These are phyloP conservation scores for Cornus suecica DNA, from an alignment of 148 eudicot species.

Conservation along the genomic window DNA sequence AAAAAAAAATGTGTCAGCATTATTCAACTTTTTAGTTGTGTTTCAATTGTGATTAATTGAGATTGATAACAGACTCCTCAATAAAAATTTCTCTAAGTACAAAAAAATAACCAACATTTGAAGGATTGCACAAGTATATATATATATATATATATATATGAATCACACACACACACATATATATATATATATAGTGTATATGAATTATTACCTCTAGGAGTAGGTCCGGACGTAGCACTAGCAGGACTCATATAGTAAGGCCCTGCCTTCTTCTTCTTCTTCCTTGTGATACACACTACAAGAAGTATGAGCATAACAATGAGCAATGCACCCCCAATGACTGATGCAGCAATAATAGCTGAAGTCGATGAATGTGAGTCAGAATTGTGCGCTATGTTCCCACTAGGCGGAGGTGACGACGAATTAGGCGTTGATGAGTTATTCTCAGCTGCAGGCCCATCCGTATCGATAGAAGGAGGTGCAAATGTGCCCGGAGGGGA, in stretches of 20 bases:
- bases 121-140: too few relatives aligned
- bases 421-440: constrained; percentile 6
- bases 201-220: constrained; percentile 20
- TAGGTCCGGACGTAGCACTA: constrained; percentile 6
- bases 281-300: constrained; percentile 12
- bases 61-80: too few relatives aligned
- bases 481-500: background rate
- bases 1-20: too few relatives aligned
- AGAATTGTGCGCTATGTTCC: too few relatives aligned
- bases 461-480: constrained; percentile 1
- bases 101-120: too few relatives aligned
- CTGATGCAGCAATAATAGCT: constrained; percentile 14
- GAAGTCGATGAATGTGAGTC: background rate
- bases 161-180: too few relatives aligned
- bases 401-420: too few relatives aligned
- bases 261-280: constrained; percentile 36
- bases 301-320: constrained; percentile 13
- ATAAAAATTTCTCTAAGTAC: too few relatives aligned
- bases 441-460: background rate
- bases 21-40: too few relatives aligned
- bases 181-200: background rate
- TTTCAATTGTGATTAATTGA: too few relatives aligned
- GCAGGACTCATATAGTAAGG: constrained; percentile 13
- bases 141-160: too few relatives aligned
- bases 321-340: constrained; percentile 20